Evolutionary conservation across 2,329 filamentous ascomycete genomes (phyloP), one percentile per base, ranked within the genome.

Genomic region (Pseudocercospora eumusae): DNA sequence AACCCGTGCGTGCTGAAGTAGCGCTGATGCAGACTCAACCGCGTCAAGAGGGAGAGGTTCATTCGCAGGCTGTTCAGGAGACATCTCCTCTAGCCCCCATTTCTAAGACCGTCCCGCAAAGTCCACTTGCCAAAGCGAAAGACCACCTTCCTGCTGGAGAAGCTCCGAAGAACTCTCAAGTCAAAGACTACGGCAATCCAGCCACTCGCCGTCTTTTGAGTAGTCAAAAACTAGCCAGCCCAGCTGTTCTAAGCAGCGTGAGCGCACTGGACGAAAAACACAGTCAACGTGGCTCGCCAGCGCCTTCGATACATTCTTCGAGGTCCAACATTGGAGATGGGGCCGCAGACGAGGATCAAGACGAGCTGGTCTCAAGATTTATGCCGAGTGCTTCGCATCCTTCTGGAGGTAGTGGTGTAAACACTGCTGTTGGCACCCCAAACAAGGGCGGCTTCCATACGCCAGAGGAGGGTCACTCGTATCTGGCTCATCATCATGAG

Each of bases 291-390:
- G 68, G 62, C 10, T 74, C 72, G 9, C 71, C 71, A 4, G 69
- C 68, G 4, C 59, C 68, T 9, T 74, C 72, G 9, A 60, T 72
- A 27, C 62, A 64, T 11, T 72, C 69, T 11, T 67, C 70, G 15
- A 63, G 59, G 21, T 70, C 69, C 13, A 70, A 68, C 21, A 55
- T 68, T 21, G 65, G 57, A 15, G 63, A 65, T 11, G 66, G 65
- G 23, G 52, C 40, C 8, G 63, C 65, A 15, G 63, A 68, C 40
- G 63, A 64, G 18, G 66, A 68, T 20, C 56, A 50, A 28, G 68
- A 71, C 28, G 72, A 75, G 59, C 65, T 75, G 3, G 68, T 75
- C 7, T 75, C 73, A 9, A 68, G 70, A 18, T 75, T 75, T 60
- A 65, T 75, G 8, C 68, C 71, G 10, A 69, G 65, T 47, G 59